Conservation (phyloP, 495 filamentous ascomycete genomes). For the Aspergillus indologenus region DNA sequence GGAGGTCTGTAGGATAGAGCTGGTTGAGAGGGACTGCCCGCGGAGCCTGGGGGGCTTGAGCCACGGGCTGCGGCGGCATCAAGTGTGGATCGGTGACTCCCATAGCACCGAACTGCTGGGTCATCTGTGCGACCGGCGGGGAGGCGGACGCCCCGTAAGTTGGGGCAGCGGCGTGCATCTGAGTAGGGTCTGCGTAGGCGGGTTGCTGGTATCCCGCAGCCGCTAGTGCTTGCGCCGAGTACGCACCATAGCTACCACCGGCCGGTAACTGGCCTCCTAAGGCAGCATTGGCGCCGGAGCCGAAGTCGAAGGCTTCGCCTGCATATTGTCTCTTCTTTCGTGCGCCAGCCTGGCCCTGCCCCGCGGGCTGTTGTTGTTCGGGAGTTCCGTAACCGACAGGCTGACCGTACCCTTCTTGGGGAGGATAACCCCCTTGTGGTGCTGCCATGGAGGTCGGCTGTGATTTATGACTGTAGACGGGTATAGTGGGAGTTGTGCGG, state of each 20-base stretch:
- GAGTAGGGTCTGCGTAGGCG: slow-evolving; percentile 47
- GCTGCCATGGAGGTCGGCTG: slow-evolving; percentile 41
- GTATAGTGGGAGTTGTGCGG: slow-evolving; percentile 2
- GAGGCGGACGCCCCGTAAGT: slow-evolving; percentile 58
- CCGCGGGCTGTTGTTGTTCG: slow-evolving; percentile 34
- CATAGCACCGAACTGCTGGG: slow-evolving; percentile 82
- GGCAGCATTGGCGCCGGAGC: slow-evolving; percentile 80
- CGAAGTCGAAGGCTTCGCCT: slow-evolving; percentile 90
- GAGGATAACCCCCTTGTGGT: slow-evolving; percentile 65
- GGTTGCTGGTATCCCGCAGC: slow-evolving; percentile 53
- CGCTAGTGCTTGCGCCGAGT: slow-evolving; percentile 50
- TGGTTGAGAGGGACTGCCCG: slow-evolving; percentile 69
- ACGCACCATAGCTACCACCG: slow-evolving; percentile 56
- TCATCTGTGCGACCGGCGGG: slow-evolving; percentile 67
- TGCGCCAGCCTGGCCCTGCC: slow-evolving; percentile 46
- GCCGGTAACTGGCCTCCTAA: slow-evolving; percentile 55
- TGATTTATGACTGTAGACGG: slow-evolving; percentile 12
- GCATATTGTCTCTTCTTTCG: slow-evolving; percentile 93
- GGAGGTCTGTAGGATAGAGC: slow-evolving; percentile 85
- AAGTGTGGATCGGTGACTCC: slow-evolving; percentile 59
- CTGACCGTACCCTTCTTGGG: slow-evolving; percentile 51
- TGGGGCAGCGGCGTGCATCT: slow-evolving; percentile 56
- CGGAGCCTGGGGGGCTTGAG: slow-evolving; percentile 50
- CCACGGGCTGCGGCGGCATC: slow-evolving; percentile 52
- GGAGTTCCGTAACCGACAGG: slow-evolving; percentile 45